phyloP scores from a whole-genome alignment of 257 asterid genomes.

The Anisodus tanguticus region DNA sequence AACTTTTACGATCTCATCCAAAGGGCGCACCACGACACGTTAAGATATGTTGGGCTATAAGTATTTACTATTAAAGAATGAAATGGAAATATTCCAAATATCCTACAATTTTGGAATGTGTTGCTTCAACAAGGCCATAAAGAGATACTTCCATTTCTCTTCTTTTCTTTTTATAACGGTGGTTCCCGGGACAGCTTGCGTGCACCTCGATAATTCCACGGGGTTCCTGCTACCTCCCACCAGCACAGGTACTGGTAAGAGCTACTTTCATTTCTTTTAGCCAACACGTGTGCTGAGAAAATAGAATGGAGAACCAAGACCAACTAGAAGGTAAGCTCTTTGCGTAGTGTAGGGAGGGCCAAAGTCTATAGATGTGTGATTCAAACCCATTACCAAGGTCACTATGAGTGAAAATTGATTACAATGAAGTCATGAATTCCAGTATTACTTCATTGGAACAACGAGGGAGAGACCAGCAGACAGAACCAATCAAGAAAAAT shows the following conservation, averaged over 20 bases:
- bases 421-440: neutral
- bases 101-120: neutral
- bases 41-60: neutral
- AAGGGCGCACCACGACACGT: neutral
- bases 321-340: neutral
- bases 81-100: neutral
- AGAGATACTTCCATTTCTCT: neutral
- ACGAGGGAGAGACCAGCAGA: neutral
- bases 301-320: neutral
- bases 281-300: neutral
- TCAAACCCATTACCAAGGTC: neutral
- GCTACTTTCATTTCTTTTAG: neutral
- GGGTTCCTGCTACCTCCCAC: neutral
- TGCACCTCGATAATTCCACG: neutral
- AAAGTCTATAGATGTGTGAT: neutral
- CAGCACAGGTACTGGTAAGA: neutral
- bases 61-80: neutral
- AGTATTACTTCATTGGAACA: neutral
- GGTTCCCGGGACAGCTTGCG: neutral
- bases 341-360: neutral
- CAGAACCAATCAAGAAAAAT: neutral
- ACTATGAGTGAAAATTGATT: neutral
- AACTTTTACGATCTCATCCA: neutral
- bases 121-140: constrained; percentile 1
- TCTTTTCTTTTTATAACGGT: neutral